A percentile compares a stretch with the other conserved stretches of the same genome.
phyloP scores from a whole-genome alignment of 345 rosid genomes.

The Euphorbia tirucalli region DNA sequence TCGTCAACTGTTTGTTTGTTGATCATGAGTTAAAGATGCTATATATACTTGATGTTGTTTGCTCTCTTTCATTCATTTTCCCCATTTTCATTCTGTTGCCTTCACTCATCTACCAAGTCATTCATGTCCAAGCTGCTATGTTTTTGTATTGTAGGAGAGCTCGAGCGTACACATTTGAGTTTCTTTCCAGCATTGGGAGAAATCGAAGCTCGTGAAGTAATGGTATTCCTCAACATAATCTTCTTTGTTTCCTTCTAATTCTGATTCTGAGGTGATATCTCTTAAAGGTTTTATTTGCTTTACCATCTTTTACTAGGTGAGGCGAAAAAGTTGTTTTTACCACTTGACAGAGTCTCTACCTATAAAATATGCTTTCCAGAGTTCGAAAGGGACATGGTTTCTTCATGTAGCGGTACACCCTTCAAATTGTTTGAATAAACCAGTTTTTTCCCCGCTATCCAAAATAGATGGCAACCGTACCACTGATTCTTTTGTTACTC shows the following conservation, averaged over 20 bases:
- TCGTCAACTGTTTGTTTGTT: not conserved
- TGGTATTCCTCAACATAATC: slow-evolving; percentile 36
- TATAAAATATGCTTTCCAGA: slow-evolving; percentile 44
- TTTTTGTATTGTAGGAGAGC: slow-evolving; percentile 56
- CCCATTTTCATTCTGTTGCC: too few relatives aligned
- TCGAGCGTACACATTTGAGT: slow-evolving; percentile 42
- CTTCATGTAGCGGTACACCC: slow-evolving; percentile 31
- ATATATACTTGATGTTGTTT: not conserved
- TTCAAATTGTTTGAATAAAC: slow-evolving; percentile 18
- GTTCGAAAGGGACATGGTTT: slow-evolving; percentile 40
- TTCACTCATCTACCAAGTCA: slow-evolving; percentile 1
- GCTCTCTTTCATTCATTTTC: too few relatives aligned
- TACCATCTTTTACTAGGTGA: slow-evolving; percentile 35
- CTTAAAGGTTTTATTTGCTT: not conserved
- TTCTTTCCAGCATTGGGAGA: slow-evolving; percentile 46
- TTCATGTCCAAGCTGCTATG: too few relatives aligned
- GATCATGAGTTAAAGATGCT: not conserved
- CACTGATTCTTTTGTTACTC: too few relatives aligned
- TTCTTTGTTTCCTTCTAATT: not conserved
- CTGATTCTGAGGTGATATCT: not conserved
- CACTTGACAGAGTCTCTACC: slow-evolving; percentile 44
- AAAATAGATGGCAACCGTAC: slow-evolving; percentile 1
- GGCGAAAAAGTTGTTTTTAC: slow-evolving; percentile 39
- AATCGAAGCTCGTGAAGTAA: slow-evolving; percentile 43
- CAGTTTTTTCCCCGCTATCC: slow-evolving; percentile 9